A percentile compares a stretch with the other conserved stretches of the same genome.
These are phyloP conservation scores for Mortierella antarctica DNA, from an alignment of 192 early-diverging fungal species.

Conservation along the genomic window DNA sequence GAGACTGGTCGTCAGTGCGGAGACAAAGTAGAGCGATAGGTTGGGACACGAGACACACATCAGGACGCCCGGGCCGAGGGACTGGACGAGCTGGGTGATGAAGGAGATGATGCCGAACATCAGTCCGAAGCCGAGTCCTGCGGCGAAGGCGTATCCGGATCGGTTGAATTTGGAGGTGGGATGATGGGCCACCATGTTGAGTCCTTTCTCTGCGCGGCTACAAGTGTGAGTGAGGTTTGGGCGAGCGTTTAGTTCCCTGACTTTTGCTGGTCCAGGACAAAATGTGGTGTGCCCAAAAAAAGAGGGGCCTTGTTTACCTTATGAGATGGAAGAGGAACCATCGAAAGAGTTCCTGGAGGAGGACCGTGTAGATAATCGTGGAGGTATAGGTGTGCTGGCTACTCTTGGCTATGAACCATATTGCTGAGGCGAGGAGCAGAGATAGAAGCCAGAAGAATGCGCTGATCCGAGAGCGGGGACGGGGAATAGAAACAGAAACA, in stretches of 20 bases:
- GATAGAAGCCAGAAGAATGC: conserved; percentile 88
- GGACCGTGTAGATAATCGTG: conserved; percentile 68
- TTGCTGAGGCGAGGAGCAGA: conserved; percentile 73
- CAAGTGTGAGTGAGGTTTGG: not conserved
- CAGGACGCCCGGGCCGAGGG: conserved; percentile 76
- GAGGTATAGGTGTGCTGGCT: conserved; percentile 54
- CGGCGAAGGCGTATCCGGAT: conserved; percentile 73
- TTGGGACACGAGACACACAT: conserved; percentile 73
- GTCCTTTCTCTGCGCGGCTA: conserved; percentile 73
- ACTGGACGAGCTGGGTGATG: conserved; percentile 71
- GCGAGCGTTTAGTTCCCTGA: not conserved
- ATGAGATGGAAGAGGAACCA: conserved; percentile 70
- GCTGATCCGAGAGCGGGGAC: conserved; percentile 40
- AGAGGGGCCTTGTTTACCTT: conserved; percentile 33
- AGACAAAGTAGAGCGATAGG: conserved; percentile 71
- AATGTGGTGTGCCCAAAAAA: not conserved
- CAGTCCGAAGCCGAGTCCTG: conserved; percentile 78
- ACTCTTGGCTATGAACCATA: conserved; percentile 70
- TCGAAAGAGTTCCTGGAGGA: conserved; percentile 77
- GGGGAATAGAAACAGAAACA: not conserved
- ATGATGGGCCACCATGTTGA: conserved; percentile 69
- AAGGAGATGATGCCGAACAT: conserved; percentile 79
- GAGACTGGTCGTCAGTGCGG: conserved; percentile 74
- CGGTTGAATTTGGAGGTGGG: conserved; percentile 78
- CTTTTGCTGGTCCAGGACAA: not conserved